Conservation (phyloP, 2,329 filamentous ascomycete species). For the Talaromyces sp. region DNA sequence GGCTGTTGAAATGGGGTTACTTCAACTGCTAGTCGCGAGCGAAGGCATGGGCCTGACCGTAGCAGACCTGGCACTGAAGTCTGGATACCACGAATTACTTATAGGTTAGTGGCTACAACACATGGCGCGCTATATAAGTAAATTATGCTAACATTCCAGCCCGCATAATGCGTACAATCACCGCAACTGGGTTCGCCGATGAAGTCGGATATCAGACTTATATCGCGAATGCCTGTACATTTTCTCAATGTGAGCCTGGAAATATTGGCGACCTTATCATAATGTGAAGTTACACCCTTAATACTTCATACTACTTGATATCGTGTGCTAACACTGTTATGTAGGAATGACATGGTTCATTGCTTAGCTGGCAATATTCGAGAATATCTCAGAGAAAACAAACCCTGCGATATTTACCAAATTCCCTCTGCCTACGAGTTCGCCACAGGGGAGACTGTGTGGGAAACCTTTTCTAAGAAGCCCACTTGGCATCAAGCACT, state of each 20-base stretch:
- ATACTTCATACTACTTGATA: no score
- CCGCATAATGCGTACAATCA: no score
- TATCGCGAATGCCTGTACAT: no score
- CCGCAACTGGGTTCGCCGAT: no score
- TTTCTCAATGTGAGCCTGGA: no score
- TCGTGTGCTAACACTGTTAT: no score
- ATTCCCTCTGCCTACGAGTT: neutral
- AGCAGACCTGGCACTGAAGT: neutral
- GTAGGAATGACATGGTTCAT: neutral
- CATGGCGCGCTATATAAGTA: no score
- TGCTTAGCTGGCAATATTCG: neutral
- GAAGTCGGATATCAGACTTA: no score
- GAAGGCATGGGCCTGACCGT: neutral
- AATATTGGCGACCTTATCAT: no score
- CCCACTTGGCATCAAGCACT: neutral
- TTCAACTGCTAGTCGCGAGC: neutral
- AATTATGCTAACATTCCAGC: neutral
- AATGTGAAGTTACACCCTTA: no score
- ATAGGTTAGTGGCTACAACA: neutral
- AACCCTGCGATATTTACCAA: neutral
- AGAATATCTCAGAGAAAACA: neutral
- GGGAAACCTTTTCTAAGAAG: neutral
- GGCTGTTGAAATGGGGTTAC: neutral
- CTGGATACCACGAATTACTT: neutral
- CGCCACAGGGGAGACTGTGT: neutral